Conservation (phyloP, 164 flowering plant species). For the Dillenia suffruticosa region DNA sequence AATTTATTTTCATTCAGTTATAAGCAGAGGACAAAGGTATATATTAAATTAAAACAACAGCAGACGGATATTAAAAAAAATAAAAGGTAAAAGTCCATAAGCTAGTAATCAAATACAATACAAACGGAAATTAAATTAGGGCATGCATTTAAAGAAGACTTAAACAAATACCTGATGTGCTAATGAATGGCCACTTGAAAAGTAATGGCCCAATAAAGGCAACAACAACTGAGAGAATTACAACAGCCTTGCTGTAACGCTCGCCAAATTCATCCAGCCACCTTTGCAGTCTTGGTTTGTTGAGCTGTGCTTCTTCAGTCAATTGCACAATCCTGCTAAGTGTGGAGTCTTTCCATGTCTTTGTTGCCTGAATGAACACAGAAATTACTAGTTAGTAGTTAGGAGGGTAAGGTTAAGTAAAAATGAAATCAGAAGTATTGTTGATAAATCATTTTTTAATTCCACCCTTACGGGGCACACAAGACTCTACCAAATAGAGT, state of each 20-base stretch:
- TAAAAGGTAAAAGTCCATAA: too few species aligned
- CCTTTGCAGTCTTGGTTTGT: constrained; percentile 91
- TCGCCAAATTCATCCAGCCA: constrained; percentile 99
- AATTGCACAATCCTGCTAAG: constrained; percentile 80
- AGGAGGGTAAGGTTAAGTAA: constrained; percentile 1
- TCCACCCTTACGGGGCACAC: too few species aligned
- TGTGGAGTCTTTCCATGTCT: constrained; percentile 90
- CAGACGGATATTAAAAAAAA: too few species aligned
- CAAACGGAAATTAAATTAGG: too few species aligned
- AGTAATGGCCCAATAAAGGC: constrained; percentile 87
- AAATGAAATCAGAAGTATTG: too few species aligned
- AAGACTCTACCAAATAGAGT: too few species aligned
- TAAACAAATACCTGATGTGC: constrained; percentile 65
- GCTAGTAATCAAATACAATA: not conserved
- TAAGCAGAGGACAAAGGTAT: too few species aligned
- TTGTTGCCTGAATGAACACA: constrained; percentile 56
- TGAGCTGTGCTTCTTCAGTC: constrained; percentile 92
- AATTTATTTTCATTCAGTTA: too few species aligned
- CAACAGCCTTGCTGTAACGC: constrained; percentile 83
- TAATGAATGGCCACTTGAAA: constrained; percentile 89
- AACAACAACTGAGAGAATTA: constrained; percentile 68
- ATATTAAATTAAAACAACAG: too few species aligned
- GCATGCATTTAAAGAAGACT: not conserved
- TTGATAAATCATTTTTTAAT: too few species aligned
- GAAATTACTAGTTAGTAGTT: not conserved